Conservation (phyloP, 1,284 basidiomycete species). For the Apiotrichum sp. region DNA sequence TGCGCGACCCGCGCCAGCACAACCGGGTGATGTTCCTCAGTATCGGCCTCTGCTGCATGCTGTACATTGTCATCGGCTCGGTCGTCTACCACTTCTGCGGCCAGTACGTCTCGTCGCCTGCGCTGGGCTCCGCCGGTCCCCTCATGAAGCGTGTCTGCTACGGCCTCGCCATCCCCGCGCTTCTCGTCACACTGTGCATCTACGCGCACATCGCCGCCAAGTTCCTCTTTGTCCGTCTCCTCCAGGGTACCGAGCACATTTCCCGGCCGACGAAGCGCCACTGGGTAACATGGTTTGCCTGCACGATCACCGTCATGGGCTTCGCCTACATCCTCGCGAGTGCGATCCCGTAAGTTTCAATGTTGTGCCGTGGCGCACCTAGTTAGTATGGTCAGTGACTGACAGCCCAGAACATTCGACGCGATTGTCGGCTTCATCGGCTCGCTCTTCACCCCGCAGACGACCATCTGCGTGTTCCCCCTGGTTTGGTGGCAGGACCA, state of each 20-base stretch:
- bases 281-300: conserved; percentile 53
- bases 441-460: conserved; percentile 4
- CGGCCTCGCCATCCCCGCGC: conserved; percentile 34
- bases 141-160: conserved; percentile 42
- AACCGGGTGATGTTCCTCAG: conserved; percentile 15
- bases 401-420: no score
- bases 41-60: conserved; percentile 2
- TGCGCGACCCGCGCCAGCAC: conserved; percentile 27
- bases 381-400: no score
- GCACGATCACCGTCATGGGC: not conserved
- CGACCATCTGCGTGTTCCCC: conserved; percentile 8
- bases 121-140: conserved; percentile 45
- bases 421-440: not conserved
- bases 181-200: conserved; percentile 24
- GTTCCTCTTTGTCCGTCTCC: conserved; percentile 19
- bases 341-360: conserved; percentile 1
- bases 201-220: conserved; percentile 18
- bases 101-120: conserved; percentile 45
- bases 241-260: conserved; percentile 51
- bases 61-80: conserved; percentile 19
- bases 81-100: conserved; percentile 37
- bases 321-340: conserved; percentile 8
- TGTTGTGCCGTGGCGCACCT: no score
- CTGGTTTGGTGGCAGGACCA: conserved; percentile 13
- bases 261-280: conserved; percentile 55